Base-by-base conservation (phyloP, 495 filamentous ascomycete genomes). In the Hypoxylon fuscum region DNA sequence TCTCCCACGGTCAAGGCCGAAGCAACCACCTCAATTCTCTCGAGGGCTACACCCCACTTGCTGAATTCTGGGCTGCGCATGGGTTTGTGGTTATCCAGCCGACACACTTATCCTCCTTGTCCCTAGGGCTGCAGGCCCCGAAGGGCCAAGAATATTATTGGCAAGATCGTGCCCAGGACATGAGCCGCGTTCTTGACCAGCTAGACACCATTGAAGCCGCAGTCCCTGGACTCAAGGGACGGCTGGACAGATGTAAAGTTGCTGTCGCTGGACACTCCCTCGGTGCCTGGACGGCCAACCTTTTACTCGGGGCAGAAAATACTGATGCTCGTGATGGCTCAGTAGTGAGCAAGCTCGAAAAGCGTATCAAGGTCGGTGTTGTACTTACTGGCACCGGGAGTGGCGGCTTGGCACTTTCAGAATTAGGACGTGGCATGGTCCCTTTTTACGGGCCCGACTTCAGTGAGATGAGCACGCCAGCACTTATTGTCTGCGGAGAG, bases 41-140 rank as follows among this genome's bases (percentile, higher is more conserved):
- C 1, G 72, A 80, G 35, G 78, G 78, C 7, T 80, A 79, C 56
- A 72, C 56, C 2, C 78, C 78, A 6, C 62, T 80, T 1, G 70
- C 65, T 46, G 72, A 80, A 22, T 81, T 80, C 72, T 80, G 74
- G 72, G 77, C 78, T 2, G 55, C 75, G 12, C 78, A 79, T 17
- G 78, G 77, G 45, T 80, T 79, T 62, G 74, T 71, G 10, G 78
- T 81, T 3, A 67, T 81, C 11, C 78, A 81, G 51, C 78, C 78
- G 10, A 80, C 76, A 1, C 77, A 81, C 53, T 65, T 80, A 3
- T 74, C 69, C 43, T 79, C 76, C n/a, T 43, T 58, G 31, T 68
- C 68, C 2, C 68, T 77, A 1, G 58, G 35, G 5, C 68, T 80
- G 8, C 54, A 55, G 0, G 6, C 59, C 2, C 46, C 68, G 0